A percentile compares a stretch with the other conserved stretches of the same genome.
Evolutionary conservation across 192 early-diverging fungal species (phyloP).

Genomic region (Gaertneriomyces sp.): DNA sequence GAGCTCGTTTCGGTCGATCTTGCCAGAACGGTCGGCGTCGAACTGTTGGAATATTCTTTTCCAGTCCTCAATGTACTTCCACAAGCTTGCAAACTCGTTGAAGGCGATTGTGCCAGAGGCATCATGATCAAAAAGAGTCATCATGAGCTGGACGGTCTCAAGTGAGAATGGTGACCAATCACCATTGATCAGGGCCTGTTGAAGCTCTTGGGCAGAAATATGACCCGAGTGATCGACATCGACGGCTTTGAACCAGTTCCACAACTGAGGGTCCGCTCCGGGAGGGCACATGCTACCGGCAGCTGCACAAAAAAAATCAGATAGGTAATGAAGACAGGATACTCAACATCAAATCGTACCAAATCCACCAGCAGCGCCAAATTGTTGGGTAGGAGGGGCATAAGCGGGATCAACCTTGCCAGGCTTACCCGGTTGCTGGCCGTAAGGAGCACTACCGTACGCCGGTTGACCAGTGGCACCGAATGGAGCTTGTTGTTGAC

Average conservation of each 20-base stretch:
- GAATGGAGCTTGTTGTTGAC: slow-evolving; percentile 1
- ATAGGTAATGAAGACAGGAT: too few species aligned
- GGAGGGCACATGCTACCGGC: neutral
- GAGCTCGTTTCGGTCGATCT: slow-evolving; percentile 22
- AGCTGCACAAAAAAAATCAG: too few species aligned
- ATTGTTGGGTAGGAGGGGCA: slow-evolving; percentile 2
- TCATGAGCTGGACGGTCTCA: slow-evolving; percentile 30
- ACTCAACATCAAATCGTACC: neutral
- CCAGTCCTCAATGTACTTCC: slow-evolving; percentile 31
- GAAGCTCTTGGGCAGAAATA: slow-evolving; percentile 13
- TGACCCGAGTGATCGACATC: slow-evolving; percentile 18
- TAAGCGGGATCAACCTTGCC: neutral
- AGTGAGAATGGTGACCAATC: slow-evolving; percentile 31
- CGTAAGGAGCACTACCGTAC: neutral
- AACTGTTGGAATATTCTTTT: slow-evolving; percentile 30
- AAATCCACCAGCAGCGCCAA: neutral
- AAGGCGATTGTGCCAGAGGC: slow-evolving; percentile 21
- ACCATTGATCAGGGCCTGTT: slow-evolving; percentile 28
- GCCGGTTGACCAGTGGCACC: slow-evolving; percentile 4
- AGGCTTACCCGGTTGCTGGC: neutral
- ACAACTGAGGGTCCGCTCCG: slow-evolving; percentile 18
- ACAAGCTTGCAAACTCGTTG: slow-evolving; percentile 19
- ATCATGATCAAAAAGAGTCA: slow-evolving; percentile 24
- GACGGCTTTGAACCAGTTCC: slow-evolving; percentile 21
- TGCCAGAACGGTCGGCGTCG: slow-evolving; percentile 18